phyloP scores from a whole-genome alignment of 345 rosid genomes.

The Populus nigra region DNA sequence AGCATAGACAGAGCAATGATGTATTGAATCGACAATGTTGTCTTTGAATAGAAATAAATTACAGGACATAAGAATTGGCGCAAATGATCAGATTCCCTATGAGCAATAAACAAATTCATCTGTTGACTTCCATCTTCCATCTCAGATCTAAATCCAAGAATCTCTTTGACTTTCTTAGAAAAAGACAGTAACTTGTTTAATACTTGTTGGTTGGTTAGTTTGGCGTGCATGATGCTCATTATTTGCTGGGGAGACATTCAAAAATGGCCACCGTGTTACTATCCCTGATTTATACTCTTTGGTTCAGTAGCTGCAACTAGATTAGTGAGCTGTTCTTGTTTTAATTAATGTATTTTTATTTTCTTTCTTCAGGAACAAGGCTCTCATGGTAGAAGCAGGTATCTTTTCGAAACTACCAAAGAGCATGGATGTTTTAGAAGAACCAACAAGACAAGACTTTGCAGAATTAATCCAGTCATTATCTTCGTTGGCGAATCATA shows the following conservation, averaged over 20 bases:
- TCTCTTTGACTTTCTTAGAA: slow-evolving; percentile 40
- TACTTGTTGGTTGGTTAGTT: not conserved
- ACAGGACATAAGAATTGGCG: slow-evolving; percentile 14
- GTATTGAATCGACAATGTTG: slow-evolving; percentile 17
- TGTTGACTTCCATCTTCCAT: slow-evolving; percentile 35
- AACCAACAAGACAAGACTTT: slow-evolving; percentile 51
- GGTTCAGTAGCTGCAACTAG: not conserved
- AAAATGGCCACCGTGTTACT: not conserved
- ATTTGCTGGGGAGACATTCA: not conserved
- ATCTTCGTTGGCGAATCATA: slow-evolving; percentile 47
- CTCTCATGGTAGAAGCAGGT: slow-evolving; percentile 73
- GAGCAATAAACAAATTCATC: slow-evolving; percentile 8
- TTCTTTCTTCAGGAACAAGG: slow-evolving; percentile 67
- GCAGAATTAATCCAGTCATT: slow-evolving; percentile 57
- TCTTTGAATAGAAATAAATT: slow-evolving; percentile 12
- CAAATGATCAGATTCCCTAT: slow-evolving; percentile 32
- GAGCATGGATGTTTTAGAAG: slow-evolving; percentile 38
- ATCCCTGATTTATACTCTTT: not conserved
- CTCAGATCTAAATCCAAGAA: slow-evolving; percentile 38
- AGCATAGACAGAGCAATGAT: slow-evolving; percentile 13
- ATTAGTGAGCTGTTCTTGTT: not conserved
- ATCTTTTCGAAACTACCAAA: slow-evolving; percentile 67
- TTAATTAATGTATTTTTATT: not conserved
- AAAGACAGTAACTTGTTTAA: not conserved
- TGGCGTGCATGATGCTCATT: not conserved